Conservation (phyloP, 805 yeast species). For the Starmerella potacharoeniae region DNA sequence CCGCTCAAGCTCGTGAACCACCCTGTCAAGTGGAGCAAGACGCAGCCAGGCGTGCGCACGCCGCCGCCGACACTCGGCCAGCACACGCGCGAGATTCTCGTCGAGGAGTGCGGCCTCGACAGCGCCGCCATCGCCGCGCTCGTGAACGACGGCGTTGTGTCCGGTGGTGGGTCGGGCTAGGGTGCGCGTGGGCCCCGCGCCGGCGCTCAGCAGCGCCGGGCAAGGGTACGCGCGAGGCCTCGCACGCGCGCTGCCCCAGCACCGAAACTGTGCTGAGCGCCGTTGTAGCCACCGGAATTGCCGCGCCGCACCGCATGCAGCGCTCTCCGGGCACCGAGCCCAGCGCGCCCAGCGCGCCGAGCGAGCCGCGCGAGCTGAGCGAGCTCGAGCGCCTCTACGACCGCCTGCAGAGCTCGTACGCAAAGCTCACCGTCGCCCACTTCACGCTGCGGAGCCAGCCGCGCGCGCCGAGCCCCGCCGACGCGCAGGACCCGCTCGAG, state of each 20-base stretch:
- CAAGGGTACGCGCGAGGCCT: too few relatives aligned
- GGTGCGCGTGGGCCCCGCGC: not conserved
- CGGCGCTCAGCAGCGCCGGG: too few relatives aligned
- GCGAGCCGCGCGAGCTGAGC: not conserved
- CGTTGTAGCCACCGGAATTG: too few relatives aligned
- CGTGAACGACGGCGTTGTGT: constrained; percentile 23
- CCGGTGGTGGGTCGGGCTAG: not conserved
- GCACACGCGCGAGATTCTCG: constrained; percentile 30
- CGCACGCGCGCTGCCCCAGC: too few relatives aligned
- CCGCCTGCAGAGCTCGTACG: not conserved
- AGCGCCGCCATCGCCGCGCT: constrained; percentile 22
- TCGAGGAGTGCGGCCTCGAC: constrained; percentile 20
- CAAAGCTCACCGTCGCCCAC: not conserved
- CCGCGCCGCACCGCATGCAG: not conserved
- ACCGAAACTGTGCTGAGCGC: too few relatives aligned
- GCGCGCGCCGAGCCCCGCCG: not conserved
- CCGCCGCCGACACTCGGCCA: constrained; percentile 34
- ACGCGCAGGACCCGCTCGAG: not conserved
- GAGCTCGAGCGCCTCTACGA: not conserved
- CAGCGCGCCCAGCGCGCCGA: too few relatives aligned
- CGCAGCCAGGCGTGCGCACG: constrained; percentile 28
- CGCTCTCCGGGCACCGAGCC: not conserved
- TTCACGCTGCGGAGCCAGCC: not conserved
- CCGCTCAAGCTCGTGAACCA: constrained; percentile 30
- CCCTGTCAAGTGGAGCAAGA: constrained; percentile 32